These are phyloP conservation scores for Helotiales sp. DNA, from an alignment of 2,329 filamentous ascomycete genomes.

Conservation along the genomic window DNA sequence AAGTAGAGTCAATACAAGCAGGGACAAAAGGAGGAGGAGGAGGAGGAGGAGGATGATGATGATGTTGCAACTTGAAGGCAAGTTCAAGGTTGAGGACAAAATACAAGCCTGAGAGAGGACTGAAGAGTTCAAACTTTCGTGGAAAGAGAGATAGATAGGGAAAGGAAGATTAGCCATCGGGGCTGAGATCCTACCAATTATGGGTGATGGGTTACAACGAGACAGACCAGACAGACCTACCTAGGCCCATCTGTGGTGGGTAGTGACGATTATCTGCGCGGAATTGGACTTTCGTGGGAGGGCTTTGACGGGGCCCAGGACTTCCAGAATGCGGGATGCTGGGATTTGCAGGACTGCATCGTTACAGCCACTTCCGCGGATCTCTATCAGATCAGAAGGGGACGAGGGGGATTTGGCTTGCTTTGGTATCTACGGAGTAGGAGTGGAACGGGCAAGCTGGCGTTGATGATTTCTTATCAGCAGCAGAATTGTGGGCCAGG, in stretches of 20 bases:
- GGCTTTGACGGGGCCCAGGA: constrained; percentile 7
- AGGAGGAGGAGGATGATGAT: no score
- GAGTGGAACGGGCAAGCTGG: constrained; percentile 4
- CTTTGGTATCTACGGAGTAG: constrained; percentile 1
- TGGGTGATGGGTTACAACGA: background rate
- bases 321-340: constrained; percentile 23
- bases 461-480: constrained; percentile 23
- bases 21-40: background rate
- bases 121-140: constrained; percentile 14
- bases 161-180: background rate
- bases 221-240: no score
- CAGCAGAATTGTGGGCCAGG: background rate
- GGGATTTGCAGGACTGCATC: constrained; percentile 8
- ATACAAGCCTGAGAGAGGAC: background rate
- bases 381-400: constrained; percentile 1
- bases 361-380: constrained; percentile 30
- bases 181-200: constrained; percentile 12
- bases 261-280: constrained; percentile 25
- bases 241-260: background rate
- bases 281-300: constrained; percentile 15
- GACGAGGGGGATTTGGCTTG: background rate
- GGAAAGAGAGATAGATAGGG: constrained; percentile 19
- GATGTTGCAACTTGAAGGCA: constrained; percentile 6
- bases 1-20: background rate
- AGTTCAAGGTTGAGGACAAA: background rate